phyloP scores from a whole-genome alignment of 305 asterid genomes.

The Solanum hybrid region DNA sequence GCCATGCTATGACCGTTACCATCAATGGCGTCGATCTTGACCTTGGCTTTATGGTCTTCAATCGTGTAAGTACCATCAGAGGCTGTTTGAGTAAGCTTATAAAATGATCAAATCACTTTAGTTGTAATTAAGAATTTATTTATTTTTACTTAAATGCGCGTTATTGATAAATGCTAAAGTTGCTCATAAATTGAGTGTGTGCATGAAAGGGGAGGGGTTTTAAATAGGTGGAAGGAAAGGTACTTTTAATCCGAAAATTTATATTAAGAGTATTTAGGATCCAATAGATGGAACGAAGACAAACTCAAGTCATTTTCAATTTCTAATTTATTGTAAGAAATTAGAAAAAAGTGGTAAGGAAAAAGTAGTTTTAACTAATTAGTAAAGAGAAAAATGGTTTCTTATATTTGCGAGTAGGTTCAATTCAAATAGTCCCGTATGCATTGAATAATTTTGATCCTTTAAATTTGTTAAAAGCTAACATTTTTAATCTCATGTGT shows the following conservation, averaged over 20 bases:
- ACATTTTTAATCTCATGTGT: background rate
- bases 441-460: background rate
- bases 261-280: background rate
- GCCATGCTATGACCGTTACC: background rate
- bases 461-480: too few species aligned
- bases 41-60: background rate
- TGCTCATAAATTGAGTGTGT: background rate
- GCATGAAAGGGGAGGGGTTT: background rate
- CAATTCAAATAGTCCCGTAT: background rate
- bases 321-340: too few species aligned
- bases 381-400: too few species aligned
- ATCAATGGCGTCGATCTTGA: background rate
- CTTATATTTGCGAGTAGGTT: background rate
- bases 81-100: background rate
- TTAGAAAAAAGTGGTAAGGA: too few species aligned
- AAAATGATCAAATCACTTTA: background rate
- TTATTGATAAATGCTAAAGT: background rate
- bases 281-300: too few species aligned
- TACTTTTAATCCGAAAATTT: background rate
- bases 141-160: background rate
- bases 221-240: background rate
- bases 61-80: background rate
- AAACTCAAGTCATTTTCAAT: too few species aligned
- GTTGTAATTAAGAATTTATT: too few species aligned
- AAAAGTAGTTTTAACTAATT: too few species aligned